Base-by-base conservation (phyloP, 192 early-diverging fungal genomes). In the Allomyces macrogynus region DNA sequence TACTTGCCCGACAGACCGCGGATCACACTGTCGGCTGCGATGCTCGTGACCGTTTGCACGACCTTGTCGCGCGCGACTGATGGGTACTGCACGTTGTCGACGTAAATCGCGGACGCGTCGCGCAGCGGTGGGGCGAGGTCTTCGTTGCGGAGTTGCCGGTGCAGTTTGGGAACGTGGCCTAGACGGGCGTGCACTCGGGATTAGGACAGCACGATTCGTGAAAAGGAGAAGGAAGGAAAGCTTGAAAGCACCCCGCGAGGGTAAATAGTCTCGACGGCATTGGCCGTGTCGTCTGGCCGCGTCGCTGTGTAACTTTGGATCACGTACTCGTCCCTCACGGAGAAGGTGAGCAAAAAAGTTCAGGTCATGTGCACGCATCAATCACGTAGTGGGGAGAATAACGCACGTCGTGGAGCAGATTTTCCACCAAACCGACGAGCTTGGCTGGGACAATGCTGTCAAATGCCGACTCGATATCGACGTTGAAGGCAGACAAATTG, bases 371-470 rank as follows among this genome's bases (percentile, higher is more conserved):
- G n/a, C n/a, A n/a, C n/a, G n/a, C n/a, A n/a, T n/a, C n/a, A n/a
- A n/a, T n/a, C n/a, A n/a, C n/a, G n/a, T n/a, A n/a, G n/a, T n/a
- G n/a, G 68, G 61, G 23, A 68, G 62, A n/a, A n/a, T n/a, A n/a
- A 11, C 67, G 26, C 63, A 86, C 83, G 65, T 87, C 78, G 11
- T 70, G 61, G 16, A 89, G 20, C 0, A 80, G 65, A 4, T 66
- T 64, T 23, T 76, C 49, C 43, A 89, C 60, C 42, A 87, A 74
- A 0, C 74, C 44, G 24, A 88, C 66, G 22, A 95, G 71, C 61
- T 80, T 81, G 26, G 64, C 72, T 63, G 91, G 93, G 10, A 82
- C 74, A 62, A 95, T 90, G n/a, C 81, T 84, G 68, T 95, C 90
- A 67, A 86, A 95, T 23, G 86, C 86, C 32, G 69, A 70, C 26